Base-by-base conservation (phyloP, 345 rosid genomes). In the Salix dunnii region DNA sequence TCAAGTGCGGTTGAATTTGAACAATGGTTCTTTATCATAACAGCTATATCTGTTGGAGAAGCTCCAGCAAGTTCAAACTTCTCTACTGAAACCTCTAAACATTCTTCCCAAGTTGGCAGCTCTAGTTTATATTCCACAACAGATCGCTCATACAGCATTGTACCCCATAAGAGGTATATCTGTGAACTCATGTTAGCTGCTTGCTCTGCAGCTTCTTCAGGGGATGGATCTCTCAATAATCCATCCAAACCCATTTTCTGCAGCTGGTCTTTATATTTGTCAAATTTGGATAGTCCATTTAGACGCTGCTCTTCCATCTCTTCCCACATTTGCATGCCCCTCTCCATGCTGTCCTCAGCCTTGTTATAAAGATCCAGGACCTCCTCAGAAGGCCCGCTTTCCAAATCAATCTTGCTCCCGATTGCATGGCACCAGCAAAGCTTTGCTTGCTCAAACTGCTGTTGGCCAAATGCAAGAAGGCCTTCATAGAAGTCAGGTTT, bases 11-110 rank as follows among this genome's bases (percentile, higher is more conserved):
- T 85, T 83, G 84, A 84, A 81, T 91, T 93, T 77, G 99, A 94
- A 80, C 97, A 91, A 83, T 96, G 98, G 76, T 94, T 96, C 94
- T 96, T 96, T 84, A 94, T 85, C 98, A 94, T 96, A 71, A 96
- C 97, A 76, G 99, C 98, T 81, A 94, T 80, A 80, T 96, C 98
- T 62, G 95, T 94, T 17, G 94, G 86, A 83, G 99, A 90, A 84
- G 99, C 98, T 79, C 99, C 98, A 66, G 97, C 98, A 60, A 96
- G 93, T 85, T 92, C 97, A 87, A 96, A 96, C 76, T 96, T 96
- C 88, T 94, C 99, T 21, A 96, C 97, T 4, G 99, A 86, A 83
- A 96, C 99, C 86, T 96, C 98, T 55, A 96, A 83, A 75, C 99
- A 96, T 87, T 96, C 99, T 85, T 96, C 98, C 98, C 99, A 96